Conservation (phyloP, 2,329 filamentous ascomycete genomes). For the Grosmannia serpens region DNA sequence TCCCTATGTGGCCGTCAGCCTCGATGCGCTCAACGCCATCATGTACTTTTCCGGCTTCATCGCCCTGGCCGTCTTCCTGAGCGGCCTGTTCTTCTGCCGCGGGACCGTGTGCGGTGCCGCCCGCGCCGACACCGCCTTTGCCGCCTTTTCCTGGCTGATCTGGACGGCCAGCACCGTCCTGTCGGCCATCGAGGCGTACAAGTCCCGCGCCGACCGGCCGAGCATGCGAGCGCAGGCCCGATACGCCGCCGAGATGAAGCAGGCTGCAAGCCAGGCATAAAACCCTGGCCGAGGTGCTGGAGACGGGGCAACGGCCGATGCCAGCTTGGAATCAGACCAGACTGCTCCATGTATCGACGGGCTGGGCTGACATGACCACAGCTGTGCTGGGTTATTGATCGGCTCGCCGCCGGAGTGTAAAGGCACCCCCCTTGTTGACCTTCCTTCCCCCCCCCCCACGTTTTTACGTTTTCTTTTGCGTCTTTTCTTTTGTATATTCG, state of each 20-base stretch:
- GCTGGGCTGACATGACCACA: not conserved
- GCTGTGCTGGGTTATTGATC: slow-evolving; percentile 3
- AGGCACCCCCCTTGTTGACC: too few species aligned
- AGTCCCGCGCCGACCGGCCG: slow-evolving; percentile 23
- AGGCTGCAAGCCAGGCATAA: slow-evolving; percentile 9
- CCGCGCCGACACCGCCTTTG: slow-evolving; percentile 41
- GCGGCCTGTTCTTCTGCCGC: slow-evolving; percentile 42
- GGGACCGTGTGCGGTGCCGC: slow-evolving; percentile 45
- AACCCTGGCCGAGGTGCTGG: not conserved
- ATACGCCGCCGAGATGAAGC: slow-evolving; percentile 24
- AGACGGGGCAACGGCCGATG: too few species aligned
- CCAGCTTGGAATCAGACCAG: too few species aligned
- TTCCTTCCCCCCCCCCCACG: not conserved
- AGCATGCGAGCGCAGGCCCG: slow-evolving; percentile 17
- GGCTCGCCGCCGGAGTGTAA: not conserved
- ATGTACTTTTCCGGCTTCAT: slow-evolving; percentile 51
- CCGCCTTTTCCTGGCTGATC: slow-evolving; percentile 38
- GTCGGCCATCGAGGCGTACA: slow-evolving; percentile 35
- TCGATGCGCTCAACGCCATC: slow-evolving; percentile 40
- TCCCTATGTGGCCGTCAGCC: slow-evolving; percentile 33
- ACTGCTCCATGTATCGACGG: too few species aligned
- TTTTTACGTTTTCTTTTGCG: too few species aligned
- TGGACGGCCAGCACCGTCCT: slow-evolving; percentile 40
- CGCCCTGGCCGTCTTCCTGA: slow-evolving; percentile 45
- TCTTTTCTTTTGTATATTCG: not conserved